phyloP scores from a whole-genome alignment of 805 yeast genomes.

The Wickerhamomyces xylosicus region DNA sequence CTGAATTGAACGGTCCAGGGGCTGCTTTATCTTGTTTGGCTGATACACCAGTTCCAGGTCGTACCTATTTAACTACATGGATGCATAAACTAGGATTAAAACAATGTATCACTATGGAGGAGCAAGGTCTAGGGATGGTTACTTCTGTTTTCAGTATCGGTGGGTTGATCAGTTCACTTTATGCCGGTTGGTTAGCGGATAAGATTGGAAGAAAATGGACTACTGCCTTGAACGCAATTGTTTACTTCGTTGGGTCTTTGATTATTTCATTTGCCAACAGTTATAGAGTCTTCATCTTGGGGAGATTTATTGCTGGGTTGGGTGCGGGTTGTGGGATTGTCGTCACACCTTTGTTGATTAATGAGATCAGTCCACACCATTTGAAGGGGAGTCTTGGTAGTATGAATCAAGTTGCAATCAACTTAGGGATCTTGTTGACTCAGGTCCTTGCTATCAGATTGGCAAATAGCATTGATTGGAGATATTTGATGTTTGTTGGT shows the following conservation, averaged over 20 bases:
- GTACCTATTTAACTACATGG: conserved; percentile 13
- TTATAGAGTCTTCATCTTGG: conserved; percentile 38
- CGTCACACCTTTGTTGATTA: conserved; percentile 71
- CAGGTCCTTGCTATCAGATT: conserved; percentile 64
- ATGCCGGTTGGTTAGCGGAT: conserved; percentile 59
- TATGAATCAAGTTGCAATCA: conserved; percentile 81
- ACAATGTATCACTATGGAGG: conserved; percentile 49
- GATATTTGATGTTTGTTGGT: conserved; percentile 57
- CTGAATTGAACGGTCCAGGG: conserved; percentile 89
- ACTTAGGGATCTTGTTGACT: conserved; percentile 73
- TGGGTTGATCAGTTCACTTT: conserved; percentile 65
- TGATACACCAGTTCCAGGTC: conserved; percentile 15
- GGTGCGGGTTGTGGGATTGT: conserved; percentile 88
- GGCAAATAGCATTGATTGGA: conserved; percentile 64
- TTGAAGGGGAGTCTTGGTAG: conserved; percentile 76
- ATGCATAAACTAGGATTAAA: conserved; percentile 30
- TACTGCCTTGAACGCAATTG: conserved; percentile 37
- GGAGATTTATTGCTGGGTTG: conserved; percentile 71
- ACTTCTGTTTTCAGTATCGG: conserved; percentile 80
- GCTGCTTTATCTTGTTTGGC: conserved; percentile 49
- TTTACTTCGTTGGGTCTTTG: conserved; percentile 53
- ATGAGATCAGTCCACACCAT: conserved; percentile 64
- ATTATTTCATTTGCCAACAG: conserved; percentile 42
- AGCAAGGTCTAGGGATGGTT: conserved; percentile 54
- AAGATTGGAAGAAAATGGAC: conserved; percentile 51